Base-by-base conservation (phyloP, 495 filamentous ascomycete genomes). In the Penicillium salamii region DNA sequence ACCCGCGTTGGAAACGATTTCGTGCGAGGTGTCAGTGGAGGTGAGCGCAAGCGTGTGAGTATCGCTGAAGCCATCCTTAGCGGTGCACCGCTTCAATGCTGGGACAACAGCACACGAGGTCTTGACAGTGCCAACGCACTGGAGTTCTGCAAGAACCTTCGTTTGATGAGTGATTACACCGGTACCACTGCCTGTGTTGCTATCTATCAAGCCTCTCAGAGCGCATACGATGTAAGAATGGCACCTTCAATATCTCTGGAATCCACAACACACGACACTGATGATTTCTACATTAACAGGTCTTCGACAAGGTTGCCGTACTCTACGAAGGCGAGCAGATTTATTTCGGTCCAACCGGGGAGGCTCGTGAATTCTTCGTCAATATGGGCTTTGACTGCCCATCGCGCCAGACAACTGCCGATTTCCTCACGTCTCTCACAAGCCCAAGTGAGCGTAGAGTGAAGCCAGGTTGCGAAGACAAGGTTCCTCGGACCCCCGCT, bases 271-370 rank as follows among this genome's bases (percentile, higher is more conserved):
- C 8, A 8, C 17, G 15, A 5, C 20, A 34, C 12, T 14, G 15
- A 9, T 14, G 15, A 2, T n/a, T 34, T 34, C 15, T 34, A 34
- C 17, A 12, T 33, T 17, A n/a, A n/a, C 7, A 88, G 55, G n/a
- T 70, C 9, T 89, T 89, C 54, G 86, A 89, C 68, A 86, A 86
- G 66, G 84, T 81, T 21, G 70, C 78, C 9, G 76, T 89, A 7
- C 63, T 89, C 20, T 88, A 88, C 56, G 85, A 88, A 53, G 86
- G 86, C n/a, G 75, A 82, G 41, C 85, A 89, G 57, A 88, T 89
- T 54, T 89, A 79, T 67, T 89, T 88, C 50, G 86, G 86, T 9
- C 63, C 63, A 4, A 73, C 77, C 9, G 56, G 66, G 46, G 67
- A 65, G 12, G 86, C 85, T 6, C 83, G 75, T 58, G 70, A 72